Evolutionary conservation across 768 basidiomycete genomes (phyloP).

Genomic region (Pulveroboletus sp.): DNA sequence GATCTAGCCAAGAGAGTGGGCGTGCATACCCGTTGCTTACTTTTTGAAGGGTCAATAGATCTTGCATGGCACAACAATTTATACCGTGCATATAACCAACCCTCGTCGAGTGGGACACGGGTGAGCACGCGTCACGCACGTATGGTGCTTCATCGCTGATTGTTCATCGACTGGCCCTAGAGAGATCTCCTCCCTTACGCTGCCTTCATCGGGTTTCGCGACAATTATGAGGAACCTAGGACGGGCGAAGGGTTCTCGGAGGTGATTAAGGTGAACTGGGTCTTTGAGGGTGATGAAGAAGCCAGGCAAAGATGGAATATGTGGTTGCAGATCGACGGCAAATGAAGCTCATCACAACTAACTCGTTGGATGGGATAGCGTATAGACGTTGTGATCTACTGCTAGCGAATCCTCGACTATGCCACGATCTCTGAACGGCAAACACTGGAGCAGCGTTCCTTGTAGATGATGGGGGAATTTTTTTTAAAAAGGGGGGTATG

Average conservation of each 20-base stretch:
- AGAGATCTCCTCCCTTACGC: conserved; percentile 54
- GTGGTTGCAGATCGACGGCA: conserved; percentile 81
- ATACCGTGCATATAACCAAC: conserved; percentile 69
- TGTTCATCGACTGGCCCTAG: conserved; percentile 31
- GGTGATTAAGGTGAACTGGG: conserved; percentile 73
- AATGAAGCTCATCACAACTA: conserved; percentile 31
- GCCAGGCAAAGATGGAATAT: conserved; percentile 70
- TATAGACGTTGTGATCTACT: conserved; percentile 5
- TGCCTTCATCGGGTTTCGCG: conserved; percentile 55
- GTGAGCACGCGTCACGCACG: conserved; percentile 1
- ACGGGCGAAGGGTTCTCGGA: conserved; percentile 71
- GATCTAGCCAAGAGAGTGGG: conserved; percentile 54
- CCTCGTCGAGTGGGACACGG: conserved; percentile 31
- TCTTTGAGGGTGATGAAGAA: conserved; percentile 71
- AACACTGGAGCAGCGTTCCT: not conserved
- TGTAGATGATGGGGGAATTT: not conserved
- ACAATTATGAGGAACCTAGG: conserved; percentile 62
- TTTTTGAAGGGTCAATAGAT: conserved; percentile 71
- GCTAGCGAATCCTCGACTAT: not conserved
- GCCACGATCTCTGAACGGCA: not conserved
- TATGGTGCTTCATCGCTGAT: not conserved
- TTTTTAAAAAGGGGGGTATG: not conserved
- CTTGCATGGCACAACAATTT: conserved; percentile 93
- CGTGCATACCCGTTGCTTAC: conserved; percentile 62
- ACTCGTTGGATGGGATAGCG: not conserved